Evolutionary conservation across 371 early-diverging fungal species (phyloP).

Genomic region (Cokeromyces recurvatus): DNA sequence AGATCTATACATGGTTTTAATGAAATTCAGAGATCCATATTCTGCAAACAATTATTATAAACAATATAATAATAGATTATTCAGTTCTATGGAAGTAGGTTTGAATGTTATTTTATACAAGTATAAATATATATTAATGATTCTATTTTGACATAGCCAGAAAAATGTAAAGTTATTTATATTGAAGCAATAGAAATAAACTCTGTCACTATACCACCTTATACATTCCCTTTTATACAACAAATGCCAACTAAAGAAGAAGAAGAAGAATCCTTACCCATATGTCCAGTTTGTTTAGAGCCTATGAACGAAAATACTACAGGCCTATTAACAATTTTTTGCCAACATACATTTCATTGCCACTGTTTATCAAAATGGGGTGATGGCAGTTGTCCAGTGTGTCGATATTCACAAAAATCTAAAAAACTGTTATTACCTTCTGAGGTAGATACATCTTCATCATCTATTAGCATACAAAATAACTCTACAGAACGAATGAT

Average conservation of each 20-base stretch:
- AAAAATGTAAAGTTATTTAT: slow-evolving; percentile 70
- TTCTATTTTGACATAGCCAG: too few species aligned
- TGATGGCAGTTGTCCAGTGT: slow-evolving; percentile 91
- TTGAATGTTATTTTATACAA: too few species aligned
- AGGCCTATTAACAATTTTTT: slow-evolving; percentile 86
- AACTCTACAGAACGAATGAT: too few species aligned
- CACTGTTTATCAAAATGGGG: slow-evolving; percentile 87
- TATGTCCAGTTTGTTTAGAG: slow-evolving; percentile 93
- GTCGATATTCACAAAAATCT: slow-evolving; percentile 69
- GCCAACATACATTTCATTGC: slow-evolving; percentile 93
- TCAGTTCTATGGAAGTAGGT: slow-evolving; percentile 73
- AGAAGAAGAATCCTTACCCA: too few species aligned
- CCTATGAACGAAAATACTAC: slow-evolving; percentile 81
- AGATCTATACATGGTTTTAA: slow-evolving; percentile 76
- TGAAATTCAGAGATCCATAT: slow-evolving; percentile 60
- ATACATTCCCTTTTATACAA: slow-evolving; percentile 52
- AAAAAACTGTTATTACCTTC: neutral
- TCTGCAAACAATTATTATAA: slow-evolving; percentile 64
- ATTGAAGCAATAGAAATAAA: slow-evolving; percentile 61
- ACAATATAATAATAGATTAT: slow-evolving; percentile 73
- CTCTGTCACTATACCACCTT: slow-evolving; percentile 45
- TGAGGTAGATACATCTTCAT: too few species aligned
- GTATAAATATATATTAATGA: too few species aligned
- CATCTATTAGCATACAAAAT: too few species aligned
- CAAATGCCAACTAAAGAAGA: too few species aligned